Evolutionary conservation across 306 rosid genomes (phyloP), one percentile per base, ranked within the genome.

Genomic region (Casuarina cunninghamiana): DNA sequence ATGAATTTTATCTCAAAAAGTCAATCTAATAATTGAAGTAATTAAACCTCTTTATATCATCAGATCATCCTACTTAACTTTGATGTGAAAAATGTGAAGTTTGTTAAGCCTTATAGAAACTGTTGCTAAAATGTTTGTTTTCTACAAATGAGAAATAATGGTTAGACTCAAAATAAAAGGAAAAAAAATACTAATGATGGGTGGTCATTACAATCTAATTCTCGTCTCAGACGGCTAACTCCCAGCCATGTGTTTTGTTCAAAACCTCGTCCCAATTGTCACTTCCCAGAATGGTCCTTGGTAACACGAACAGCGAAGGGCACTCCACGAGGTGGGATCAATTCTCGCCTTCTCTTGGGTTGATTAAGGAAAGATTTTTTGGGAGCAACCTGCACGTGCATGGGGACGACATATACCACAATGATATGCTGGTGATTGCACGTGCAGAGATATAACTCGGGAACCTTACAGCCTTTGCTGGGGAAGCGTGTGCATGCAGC

Each of bases 391-490:
- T 63, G 26, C 69, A 63, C n/a, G 44, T 63, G 69, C 69, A 63
- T 39, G 69, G 6, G 69, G 46, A 63, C 45, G 21, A 38, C 2
- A 16, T 66, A 66, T 41, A 66, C 42, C 49, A n/a, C 71, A 67
- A 67, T 67, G 71, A 67, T 42, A 67, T n/a, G 71, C 35, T 9
- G 46, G 50, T 67, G 71, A 67, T 42, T 67, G 71, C 71, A 66
- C 71, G 69, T 63, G 69, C 43, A 38, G 69, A 41, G 44, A 45
- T 6, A 0, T 4, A 6, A 63, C 16, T 15, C 38, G 5, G 15
- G 46, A 63, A 38, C 15, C 46, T 63, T 11, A 39, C 15, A 63
- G 44, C 44, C 38, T 63, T 63, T 38, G 69, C 69, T 15, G 13
- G 69, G 45, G 11, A 63, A 38, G 3, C 2, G 69, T 63, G 69